Base-by-base conservation (phyloP, 495 filamentous ascomycete genomes). In the Talaromyces wortmannii region DNA sequence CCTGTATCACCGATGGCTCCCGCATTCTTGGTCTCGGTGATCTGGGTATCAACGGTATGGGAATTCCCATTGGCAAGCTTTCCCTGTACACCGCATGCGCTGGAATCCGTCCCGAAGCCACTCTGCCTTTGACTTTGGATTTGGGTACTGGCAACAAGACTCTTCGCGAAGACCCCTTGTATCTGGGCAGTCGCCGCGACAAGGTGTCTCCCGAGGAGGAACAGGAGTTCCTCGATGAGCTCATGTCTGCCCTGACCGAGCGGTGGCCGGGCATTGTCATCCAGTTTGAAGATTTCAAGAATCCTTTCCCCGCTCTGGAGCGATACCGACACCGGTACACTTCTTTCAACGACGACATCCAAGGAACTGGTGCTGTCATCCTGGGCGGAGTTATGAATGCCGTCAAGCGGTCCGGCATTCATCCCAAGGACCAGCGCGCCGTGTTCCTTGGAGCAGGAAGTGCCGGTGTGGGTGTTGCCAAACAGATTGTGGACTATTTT, bases 211-310 rank as follows among this genome's bases (percentile, higher is more conserved):
- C 88, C 29, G 79, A 90, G 48, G 88, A 95, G 66, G 91, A 94
- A 71, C 82, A 85, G 63, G 92, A 92, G 61, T 97, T 97, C 69
- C 78, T 98, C 80, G 94, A 97, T 63, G 94, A 97, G 78, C 82
- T 98, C 73, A 98, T 98, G 94, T 77, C 84, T 63, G 94, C 94
- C 52, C 80, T 90, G 42, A 88, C 85, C 43, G 90, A 94, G 66
- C 86, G 89, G 56, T 95, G 82, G 83, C 91, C 91, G 16, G 83
- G 90, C 55, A 95, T 98, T 76, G 85, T 98, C 52, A 89, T 98
- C 57, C 94, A 98, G 70, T 98, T 96, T 60, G 94, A 98, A 73
- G 94, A 98, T 59, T 97, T 96, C 75, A 96, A 98, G 80, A 96
- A 92, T 60, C 94, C 94, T 12, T 98, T 98, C 83, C 88, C 90